These are phyloP conservation scores for sunflower (Helianthus annuus) DNA, from an alignment of 129 eudicot species.

Conservation along the genomic window DNA sequence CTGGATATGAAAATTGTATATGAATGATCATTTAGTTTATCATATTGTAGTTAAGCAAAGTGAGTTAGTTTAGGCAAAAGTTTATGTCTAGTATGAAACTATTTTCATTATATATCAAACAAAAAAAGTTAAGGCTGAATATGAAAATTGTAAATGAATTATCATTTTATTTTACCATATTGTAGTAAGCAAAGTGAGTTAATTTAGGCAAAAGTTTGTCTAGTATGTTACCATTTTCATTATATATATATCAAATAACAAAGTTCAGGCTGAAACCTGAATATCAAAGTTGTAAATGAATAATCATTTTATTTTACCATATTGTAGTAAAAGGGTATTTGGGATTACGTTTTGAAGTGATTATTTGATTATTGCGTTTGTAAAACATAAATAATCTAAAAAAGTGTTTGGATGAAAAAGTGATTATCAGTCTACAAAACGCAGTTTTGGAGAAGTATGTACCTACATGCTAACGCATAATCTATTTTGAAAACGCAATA, in stretches of 20 bases:
- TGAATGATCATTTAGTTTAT: not conserved
- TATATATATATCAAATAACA: not conserved
- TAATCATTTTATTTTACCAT: not conserved
- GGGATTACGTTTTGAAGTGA: too few relatives aligned
- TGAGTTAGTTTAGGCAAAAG: not conserved
- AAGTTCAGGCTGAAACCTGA: too few relatives aligned
- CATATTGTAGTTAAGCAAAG: not conserved
- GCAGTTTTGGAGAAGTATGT: too few relatives aligned
- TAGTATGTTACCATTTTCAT: not conserved
- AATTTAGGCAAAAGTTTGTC: not conserved
- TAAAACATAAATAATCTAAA: too few relatives aligned
- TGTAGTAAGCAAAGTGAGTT: not conserved
- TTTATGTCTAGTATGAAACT: constrained; percentile 1
- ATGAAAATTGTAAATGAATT: not conserved
- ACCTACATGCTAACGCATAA: too few relatives aligned
- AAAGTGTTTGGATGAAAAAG: too few relatives aligned
- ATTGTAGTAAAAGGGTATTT: not conserved
- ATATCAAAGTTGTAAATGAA: too few relatives aligned
- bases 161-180: not conserved
- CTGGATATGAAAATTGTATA: not conserved
- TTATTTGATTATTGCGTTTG: too few relatives aligned
- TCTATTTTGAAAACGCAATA: too few relatives aligned
- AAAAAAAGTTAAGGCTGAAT: too few relatives aligned
- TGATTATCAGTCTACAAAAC: too few relatives aligned
- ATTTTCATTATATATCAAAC: not conserved